phyloP scores from a whole-genome alignment of 345 rosid genomes.

The Murraya paniculata region DNA sequence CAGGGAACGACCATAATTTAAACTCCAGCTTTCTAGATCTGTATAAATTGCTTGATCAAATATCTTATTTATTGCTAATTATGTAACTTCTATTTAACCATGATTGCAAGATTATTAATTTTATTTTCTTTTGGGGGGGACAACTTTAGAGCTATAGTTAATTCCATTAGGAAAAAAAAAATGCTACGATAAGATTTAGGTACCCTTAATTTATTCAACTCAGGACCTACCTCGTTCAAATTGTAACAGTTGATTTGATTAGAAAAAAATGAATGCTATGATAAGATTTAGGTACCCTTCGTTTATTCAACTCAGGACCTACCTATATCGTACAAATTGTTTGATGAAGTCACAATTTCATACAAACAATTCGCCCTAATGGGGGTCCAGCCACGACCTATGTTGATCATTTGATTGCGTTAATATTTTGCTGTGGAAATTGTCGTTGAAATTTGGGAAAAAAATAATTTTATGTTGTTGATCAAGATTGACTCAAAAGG shows the following conservation, averaged over 20 bases:
- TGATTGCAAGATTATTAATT: background rate
- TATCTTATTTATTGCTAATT: constrained; percentile 1
- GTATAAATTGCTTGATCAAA: background rate
- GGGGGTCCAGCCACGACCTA: too few species aligned
- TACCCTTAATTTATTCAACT: too few species aligned
- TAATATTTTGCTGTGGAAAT: too few species aligned
- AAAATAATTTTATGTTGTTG: background rate
- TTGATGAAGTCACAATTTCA: too few species aligned
- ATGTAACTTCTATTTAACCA: background rate
- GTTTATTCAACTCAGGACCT: too few species aligned
- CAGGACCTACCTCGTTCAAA: background rate
- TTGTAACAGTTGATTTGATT: background rate
- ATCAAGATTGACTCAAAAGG: background rate
- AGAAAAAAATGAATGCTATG: too few species aligned
- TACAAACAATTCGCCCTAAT: too few species aligned
- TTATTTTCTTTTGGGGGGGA: background rate
- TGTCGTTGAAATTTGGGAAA: background rate
- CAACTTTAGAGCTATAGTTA: background rate
- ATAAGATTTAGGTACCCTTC: too few species aligned
- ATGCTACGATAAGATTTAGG: too few species aligned
- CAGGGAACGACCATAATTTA: background rate
- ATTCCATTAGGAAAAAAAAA: background rate
- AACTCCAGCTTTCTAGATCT: background rate
- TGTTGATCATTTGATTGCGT: too few species aligned
- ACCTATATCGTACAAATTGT: too few species aligned